Base-by-base conservation (phyloP, 345 rosid genomes). In the Sonneratia caseolaris region DNA sequence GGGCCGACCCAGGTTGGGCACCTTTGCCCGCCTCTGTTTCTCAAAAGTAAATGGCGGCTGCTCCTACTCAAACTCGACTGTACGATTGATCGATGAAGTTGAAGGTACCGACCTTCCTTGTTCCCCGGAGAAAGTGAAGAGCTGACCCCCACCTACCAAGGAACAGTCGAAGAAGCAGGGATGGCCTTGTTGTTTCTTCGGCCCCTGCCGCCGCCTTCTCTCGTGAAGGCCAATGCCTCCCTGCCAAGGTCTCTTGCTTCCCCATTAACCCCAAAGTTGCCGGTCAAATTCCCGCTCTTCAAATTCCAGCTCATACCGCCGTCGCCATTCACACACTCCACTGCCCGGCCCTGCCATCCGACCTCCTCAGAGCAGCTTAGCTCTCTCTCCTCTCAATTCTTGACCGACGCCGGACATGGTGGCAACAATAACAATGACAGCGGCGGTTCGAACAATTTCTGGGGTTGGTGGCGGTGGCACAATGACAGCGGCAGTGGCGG, bases 391-490 rank as follows among this genome's bases (percentile, higher is more conserved):
- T 68, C 70, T 78, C 70, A 72, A 55, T 67, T 78, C 10, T 51
- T 74, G 19, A 56, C 57, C 53, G 65, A 59, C 18, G 12, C 19
- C 24, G 66, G 72, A 19, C 37, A 51, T 18, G 77, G 76, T 35
- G 51, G 47, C 53, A 67, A 73, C 37, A 66, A 74, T 35, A 66
- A 73, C 51, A 77, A 77, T 22, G 78, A 76, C 7, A 74, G 79
- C 35, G 76, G 87, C 66, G 76, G 77, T 47, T 70, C 65, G 9
- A 68, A 22, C 68, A 48, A 71, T 49, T 65, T 64, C 65, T 49
- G 70, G 64, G 71, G 74, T 6, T 64, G 77, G 73, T 81, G 85
- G 83, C 69, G 85, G 81, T 67, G 84, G 77, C 68, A 68, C 65
- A 78, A 72, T 57, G 62, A 57, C 49, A 37, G 13, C 73, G 61